Percentiles rank a stretch among this genome's conserved stretches.
Evolutionary conservation across 768 basidiomycete species (phyloP).

Genomic region (Tulasnella sp.): DNA sequence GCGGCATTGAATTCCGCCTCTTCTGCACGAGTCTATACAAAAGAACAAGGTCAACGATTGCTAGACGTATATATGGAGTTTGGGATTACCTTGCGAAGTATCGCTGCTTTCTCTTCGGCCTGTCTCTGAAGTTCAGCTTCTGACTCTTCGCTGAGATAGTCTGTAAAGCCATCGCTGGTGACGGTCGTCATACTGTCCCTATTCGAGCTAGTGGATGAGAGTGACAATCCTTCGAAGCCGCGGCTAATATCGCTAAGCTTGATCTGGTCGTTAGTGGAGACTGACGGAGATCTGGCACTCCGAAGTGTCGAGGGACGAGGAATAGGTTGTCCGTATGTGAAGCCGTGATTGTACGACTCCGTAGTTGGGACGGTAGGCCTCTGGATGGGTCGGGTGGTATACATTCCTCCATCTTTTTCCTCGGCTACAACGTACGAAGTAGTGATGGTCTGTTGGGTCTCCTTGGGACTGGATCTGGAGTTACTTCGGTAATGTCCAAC

Average conservation of each 20-base stretch:
- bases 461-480: background rate
- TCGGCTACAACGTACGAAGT: constrained; percentile 10
- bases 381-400: constrained; percentile 8
- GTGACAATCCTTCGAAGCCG: background rate
- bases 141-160: constrained; percentile 54
- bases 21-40: constrained; percentile 5
- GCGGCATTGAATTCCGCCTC: constrained; percentile 15
- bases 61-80: background rate
- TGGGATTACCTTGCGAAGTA: constrained; percentile 27
- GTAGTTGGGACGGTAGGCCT: background rate
- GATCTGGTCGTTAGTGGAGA: constrained; percentile 19
- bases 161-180: constrained; percentile 79
- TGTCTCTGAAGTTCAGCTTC: constrained; percentile 78
- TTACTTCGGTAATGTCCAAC: too few relatives aligned
- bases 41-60: background rate
- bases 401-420: constrained; percentile 7
- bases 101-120: constrained; percentile 64
- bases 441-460: constrained; percentile 11
- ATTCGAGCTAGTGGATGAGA: constrained; percentile 12
- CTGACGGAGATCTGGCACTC: constrained; percentile 15
- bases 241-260: background rate
- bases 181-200: constrained; percentile 34
- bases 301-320: constrained; percentile 14
- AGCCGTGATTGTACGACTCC: background rate
- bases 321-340: constrained; percentile 3